Evolutionary conservation across 2,329 filamentous ascomycete genomes (phyloP).

Genomic region (Plectosphaerella plurivora): DNA sequence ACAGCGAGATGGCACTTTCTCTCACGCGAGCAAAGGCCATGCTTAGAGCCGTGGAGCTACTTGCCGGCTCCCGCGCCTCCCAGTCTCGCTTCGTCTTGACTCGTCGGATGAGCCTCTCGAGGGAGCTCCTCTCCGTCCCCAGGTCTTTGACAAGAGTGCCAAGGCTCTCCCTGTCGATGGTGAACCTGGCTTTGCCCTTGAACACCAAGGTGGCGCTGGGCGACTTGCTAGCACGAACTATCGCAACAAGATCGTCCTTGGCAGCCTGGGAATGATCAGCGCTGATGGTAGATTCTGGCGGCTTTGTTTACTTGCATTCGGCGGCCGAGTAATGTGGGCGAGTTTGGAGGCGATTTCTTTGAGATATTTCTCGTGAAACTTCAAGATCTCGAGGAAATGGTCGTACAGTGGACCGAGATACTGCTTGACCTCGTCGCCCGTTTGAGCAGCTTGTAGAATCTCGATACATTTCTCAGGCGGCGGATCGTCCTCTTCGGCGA

Average conservation of each 20-base stretch:
- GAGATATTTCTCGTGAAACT: background rate
- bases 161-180: background rate
- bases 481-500: background rate
- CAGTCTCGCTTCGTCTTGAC: background rate
- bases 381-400: background rate
- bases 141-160: background rate
- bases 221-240: background rate
- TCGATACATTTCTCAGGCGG: background rate
- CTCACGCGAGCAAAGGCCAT: background rate
- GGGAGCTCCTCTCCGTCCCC: background rate
- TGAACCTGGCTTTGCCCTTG: background rate
- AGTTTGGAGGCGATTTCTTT: background rate
- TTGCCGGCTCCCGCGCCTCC: background rate
- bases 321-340: background rate
- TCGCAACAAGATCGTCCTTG: background rate
- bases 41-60: background rate
- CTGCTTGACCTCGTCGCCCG: background rate
- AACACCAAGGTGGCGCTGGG: background rate
- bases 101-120: background rate
- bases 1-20: background rate
- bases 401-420: background rate
- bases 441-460: background rate
- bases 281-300: too few relatives aligned
- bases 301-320: background rate
- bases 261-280: too few relatives aligned